A percentile compares a stretch with the other conserved stretches of the same genome.
Conservation (phyloP, 2,329 filamentous ascomycete species). For the Macrophomina pseudophaseolina region DNA sequence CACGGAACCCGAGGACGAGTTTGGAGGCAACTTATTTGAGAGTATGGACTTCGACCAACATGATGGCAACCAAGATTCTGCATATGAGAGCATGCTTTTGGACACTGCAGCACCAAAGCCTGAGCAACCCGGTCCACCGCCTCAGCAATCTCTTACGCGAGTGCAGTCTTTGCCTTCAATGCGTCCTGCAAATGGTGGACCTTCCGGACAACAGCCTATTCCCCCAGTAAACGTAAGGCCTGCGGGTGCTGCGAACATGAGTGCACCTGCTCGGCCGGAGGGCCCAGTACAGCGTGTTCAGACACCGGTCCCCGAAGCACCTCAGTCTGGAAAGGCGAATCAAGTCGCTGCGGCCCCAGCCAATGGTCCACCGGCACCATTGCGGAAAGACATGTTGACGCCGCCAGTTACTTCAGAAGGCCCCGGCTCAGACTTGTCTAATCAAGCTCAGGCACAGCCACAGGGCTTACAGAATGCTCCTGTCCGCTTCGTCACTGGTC, state of each 20-base stretch:
- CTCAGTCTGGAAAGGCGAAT: slow-evolving; percentile 25
- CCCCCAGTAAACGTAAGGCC: slow-evolving; percentile 26
- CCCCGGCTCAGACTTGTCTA: slow-evolving; percentile 31
- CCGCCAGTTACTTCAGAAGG: slow-evolving; percentile 28
- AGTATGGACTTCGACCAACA: slow-evolving; percentile 49
- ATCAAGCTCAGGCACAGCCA: slow-evolving; percentile 31
- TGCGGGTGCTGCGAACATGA: slow-evolving; percentile 18
- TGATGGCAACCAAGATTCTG: slow-evolving; percentile 21
- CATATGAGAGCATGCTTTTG: slow-evolving; percentile 26
- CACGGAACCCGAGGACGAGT: slow-evolving; percentile 60
- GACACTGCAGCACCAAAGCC: not conserved
- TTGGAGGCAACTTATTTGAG: slow-evolving; percentile 60
- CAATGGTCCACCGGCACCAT: not conserved
- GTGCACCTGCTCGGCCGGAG: slow-evolving; percentile 17
- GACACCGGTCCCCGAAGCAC: slow-evolving; percentile 28
- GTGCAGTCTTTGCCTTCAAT: slow-evolving; percentile 35
- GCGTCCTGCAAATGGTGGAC: slow-evolving; percentile 25
- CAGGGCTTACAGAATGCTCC: slow-evolving; percentile 36
- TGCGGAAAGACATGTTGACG: slow-evolving; percentile 13
- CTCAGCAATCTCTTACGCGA: slow-evolving; percentile 28
- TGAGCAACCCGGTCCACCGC: slow-evolving; percentile 26
- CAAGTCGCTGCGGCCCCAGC: slow-evolving; percentile 33
- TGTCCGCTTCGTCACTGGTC: slow-evolving; percentile 53
- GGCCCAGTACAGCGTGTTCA: not conserved
- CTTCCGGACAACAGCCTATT: slow-evolving; percentile 35